Base-by-base conservation (phyloP, 2,329 filamentous ascomycete species). In the Aspergillus transmontanensis region DNA sequence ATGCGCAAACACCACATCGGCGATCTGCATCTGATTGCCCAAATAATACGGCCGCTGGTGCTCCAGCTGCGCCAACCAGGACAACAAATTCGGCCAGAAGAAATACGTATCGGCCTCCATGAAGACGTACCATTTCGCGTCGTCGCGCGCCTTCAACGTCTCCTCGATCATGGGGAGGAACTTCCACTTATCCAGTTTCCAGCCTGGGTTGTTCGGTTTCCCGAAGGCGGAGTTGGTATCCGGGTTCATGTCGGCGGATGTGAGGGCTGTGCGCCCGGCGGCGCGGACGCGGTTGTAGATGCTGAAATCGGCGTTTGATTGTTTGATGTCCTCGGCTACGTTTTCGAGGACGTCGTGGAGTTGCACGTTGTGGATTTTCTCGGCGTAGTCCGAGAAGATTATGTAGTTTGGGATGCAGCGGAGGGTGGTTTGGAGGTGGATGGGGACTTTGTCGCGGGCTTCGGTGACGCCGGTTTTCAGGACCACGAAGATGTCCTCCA, bases 381-480 rank as follows among this genome's bases (percentile, higher is more conserved):
- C 82, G 21, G 82, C 80, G 63, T 84, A 84, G 71, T 89, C 86
- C 65, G 85, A 87, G 75, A 86, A 87, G 69, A 89, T 82, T 46
- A 83, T 80, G 62, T 82, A 84, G 71, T 87, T 76, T 34, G 84
- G 82, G 50, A 85, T 80, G 76, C 86, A 88, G 65, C 79, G 77
- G 21, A 88, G 78, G 0, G 85, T 85, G 3, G 84, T 85, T 60
- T 79, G 72, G 55, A 86, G 80, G 68, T 87, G 85, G 4, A 81
- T 73, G 3, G 85, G 84, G 2, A 88, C 79, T 71, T 87, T 86
- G 30, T 83, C 79, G 56, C 78, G 73, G 12, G 85, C 80, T 69
- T 88, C 85, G 3, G 84, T 85, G 16, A 86, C 84, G 61, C 86
- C 86, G 0, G 86, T 88, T 66, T 84, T 84, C 57, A 89, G 77